A percentile compares a stretch with the other conserved stretches of the same genome.
Evolutionary conservation across 2,329 filamentous ascomycete species (phyloP).

Genomic region (Cladosporium cucumerinum): DNA sequence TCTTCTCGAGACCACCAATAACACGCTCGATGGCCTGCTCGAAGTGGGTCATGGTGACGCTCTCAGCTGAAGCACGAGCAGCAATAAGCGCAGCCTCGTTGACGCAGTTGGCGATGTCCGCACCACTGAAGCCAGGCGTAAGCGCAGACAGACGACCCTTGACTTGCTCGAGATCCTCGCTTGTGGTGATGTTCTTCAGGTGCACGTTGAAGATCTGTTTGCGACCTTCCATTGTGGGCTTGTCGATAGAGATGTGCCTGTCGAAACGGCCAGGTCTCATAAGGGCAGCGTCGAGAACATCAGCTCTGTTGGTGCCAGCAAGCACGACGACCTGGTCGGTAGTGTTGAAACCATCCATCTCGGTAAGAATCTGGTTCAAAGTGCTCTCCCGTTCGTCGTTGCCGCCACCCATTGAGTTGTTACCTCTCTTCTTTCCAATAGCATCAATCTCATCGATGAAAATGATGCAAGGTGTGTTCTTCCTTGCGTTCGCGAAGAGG

Average conservation of each 20-base stretch:
- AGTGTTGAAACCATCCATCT: slow-evolving; percentile 99
- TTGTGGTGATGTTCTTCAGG: slow-evolving; percentile 88
- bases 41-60: slow-evolving; percentile 85
- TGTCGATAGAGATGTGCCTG: slow-evolving; percentile 90
- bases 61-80: slow-evolving; percentile 75
- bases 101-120: slow-evolving; percentile 96
- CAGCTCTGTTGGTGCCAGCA: slow-evolving; percentile 92
- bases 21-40: slow-evolving; percentile 97
- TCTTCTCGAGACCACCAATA: slow-evolving; percentile 94
- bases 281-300: slow-evolving; percentile 90
- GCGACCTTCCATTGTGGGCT: slow-evolving; percentile 92
- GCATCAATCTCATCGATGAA: slow-evolving; percentile 99
- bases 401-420: slow-evolving; percentile 79
- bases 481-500: slow-evolving; percentile 88
- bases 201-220: slow-evolving; percentile 96
- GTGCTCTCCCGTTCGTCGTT: slow-evolving; percentile 97
- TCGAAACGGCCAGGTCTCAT: slow-evolving; percentile 98
- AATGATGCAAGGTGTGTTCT: slow-evolving; percentile 96
- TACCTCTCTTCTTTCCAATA: slow-evolving; percentile 84
- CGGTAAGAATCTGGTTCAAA: slow-evolving; percentile 95
- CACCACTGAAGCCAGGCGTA: slow-evolving; percentile 94
- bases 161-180: slow-evolving; percentile 82
- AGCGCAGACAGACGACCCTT: slow-evolving; percentile 85
- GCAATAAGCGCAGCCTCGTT: slow-evolving; percentile 97
- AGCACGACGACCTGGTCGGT: slow-evolving; percentile 94